Evolutionary conservation across 176 grass and related monocot genomes (phyloP), one percentile per base, ranked within the genome.

Genomic region (Elaeis guineensis): DNA sequence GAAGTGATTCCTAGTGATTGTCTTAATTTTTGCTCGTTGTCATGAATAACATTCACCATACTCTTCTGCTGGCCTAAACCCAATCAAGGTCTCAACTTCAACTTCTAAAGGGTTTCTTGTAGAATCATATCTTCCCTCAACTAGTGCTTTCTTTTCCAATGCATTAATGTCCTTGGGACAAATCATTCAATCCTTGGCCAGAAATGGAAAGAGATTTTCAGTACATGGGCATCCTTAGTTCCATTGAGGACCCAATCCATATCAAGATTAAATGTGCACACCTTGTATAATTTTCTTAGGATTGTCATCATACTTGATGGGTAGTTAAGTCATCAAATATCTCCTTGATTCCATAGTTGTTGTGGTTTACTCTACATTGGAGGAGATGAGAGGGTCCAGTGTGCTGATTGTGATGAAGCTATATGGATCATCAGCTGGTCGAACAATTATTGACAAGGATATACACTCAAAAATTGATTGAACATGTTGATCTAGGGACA

Each of bases 51-150:
- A 30, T 67, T 49, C 50, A 67, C 0, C 12, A 0, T 18, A 25
- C 0, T 5, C 5, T 9, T 1, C n/a, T 1, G 1, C 6, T 51
- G 25, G 17, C 17, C 16, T 29, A 20, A 17, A 3, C 7, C 1
- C 3, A 22, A 30, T 67, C 50, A 54, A 54, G 11, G 64, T 67
- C n/a, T 54, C 25, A 16, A 67, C 51, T 8, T 25, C 64, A 17
- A 8, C 55, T 5, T 4, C 64, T 2, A 4, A 2, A 17, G 3
- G 1, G 1, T 25, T 67, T 3, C 64, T 54, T 17, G 64, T 17
- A 3, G 1, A 15, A 5, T 67, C 64, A 5, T 54, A 15, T 18
- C 64, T 49, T 1, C 63, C 63, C 0, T 65, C 63, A 17, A 11
- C 21, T 6, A 49, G 63, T 0, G 49, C 12, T 4, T 65, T 52